Evolutionary conservation across 805 yeast species (phyloP), one percentile per base, ranked within the genome.

Genomic region (Schizosaccharomyces lindneri): DNA sequence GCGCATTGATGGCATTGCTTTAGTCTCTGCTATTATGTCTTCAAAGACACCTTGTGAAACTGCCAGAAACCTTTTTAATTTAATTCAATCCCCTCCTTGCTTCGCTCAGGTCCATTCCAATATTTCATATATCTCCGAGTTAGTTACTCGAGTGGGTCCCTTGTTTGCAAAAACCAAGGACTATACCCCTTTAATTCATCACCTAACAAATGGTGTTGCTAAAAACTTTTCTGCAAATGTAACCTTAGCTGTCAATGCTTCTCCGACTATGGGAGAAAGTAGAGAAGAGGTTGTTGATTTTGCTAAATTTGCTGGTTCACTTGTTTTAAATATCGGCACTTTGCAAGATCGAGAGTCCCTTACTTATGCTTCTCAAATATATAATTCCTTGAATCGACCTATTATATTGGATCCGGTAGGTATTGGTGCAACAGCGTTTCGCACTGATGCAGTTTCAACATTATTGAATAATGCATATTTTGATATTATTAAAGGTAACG

Each of bases 351-450:
- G 31, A 19, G 67, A 79, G 63, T 71, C 70, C 0, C 72, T 76
- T 62, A 65, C 73, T 27, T 66, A 68, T 2, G 95, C 90, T 0
- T 70, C 84, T 21, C 68, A 68, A 9, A 78, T 77, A 0, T 87
- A 88, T 69, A 84, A 83, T 67, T 68, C 67, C 15, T 66, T 70
- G 15, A 78, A 79, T 2, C 74, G 76, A 57, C 89, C 86, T 3
- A 77, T 88, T 41, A 79, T 88, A 0, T 82, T 84, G 65, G 97
- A 88, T 70, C 97, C 96, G 0, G 95, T 88, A n/a, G 97, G 88
- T 0, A 87, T 83, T 48, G 95, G 95, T 32, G 95, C 96, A 0
- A 77, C 95, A 0, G 62, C 67, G 3, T 76, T 79, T 4, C 75
- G 97, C 63, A 72, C 73, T 48, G 67, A 70, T 2, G 73, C 81